Base-by-base conservation (phyloP, 2,329 filamentous ascomycete species). In the Monilinia fructigena region DNA sequence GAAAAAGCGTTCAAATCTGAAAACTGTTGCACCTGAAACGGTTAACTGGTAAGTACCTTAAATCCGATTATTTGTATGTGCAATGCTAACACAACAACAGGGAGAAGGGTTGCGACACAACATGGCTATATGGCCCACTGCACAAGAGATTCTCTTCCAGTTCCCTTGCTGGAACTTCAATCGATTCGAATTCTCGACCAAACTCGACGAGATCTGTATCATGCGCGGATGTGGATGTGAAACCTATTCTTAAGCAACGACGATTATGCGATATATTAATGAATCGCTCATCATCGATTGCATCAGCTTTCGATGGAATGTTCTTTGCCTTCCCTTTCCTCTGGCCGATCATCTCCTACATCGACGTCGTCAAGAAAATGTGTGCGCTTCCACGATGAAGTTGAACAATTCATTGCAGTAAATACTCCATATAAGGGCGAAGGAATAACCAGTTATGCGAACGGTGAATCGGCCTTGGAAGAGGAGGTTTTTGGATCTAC, bases 191-290 rank as follows among this genome's bases (percentile, higher is more conserved):
- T 72, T 26, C 14, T 60, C 42, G 47, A 42, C 38, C 40, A 40
- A 42, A 60, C 40, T 31, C 45, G 18, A 55, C 23, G 47, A 60
- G 54, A 45, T 60, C 55, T 4, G 7, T 50, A 28, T 59, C 55
- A 28, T 52, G n/a, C 45, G 48, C 45, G 31, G 60, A 42, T 48
- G 74, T 86, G 70, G 80, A 83, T 71, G 81, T 86, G 75, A 90
- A 90, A 75, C 86, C 88, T 0, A 98, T 98, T 65, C 79, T 99
- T 68, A 99, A 98, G 80, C 98, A 97, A 82, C 87, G 93, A 71
- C 97, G 92, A 78, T 94, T 96, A 83, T 98, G 94, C 0, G 94
- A 98, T 78, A 85, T 96, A 53, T 97, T 98, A 86, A 84, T 98
- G 11, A 93, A 97, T 76, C 86, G 89, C 69, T 97, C 93, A 0